These are phyloP conservation scores for Botrytis aclada DNA, from an alignment of 2,329 filamentous ascomycete genomes.

Conservation along the genomic window DNA sequence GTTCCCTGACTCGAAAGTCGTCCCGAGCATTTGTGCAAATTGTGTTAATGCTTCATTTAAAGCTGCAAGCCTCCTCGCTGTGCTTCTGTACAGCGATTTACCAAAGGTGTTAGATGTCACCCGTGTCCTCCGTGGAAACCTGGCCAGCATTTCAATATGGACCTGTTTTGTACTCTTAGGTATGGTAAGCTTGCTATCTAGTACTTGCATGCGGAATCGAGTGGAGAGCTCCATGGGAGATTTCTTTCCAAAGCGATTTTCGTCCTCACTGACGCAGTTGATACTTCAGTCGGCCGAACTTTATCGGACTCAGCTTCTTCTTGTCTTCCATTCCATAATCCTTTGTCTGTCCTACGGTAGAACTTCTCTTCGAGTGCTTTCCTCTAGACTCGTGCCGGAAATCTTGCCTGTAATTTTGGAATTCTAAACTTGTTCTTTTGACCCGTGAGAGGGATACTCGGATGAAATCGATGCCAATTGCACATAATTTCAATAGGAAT, in stretches of 20 bases:
- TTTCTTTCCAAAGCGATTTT: not conserved
- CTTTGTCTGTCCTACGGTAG: not conserved
- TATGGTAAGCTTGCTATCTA: not conserved
- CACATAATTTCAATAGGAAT: no score
- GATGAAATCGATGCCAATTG: not conserved
- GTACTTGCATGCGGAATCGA: not conserved
- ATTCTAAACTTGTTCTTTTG: not conserved
- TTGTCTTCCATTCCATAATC: not conserved
- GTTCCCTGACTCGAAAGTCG: not conserved
- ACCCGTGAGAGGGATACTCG: not conserved
- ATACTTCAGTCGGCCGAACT: not conserved
- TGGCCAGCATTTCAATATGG: not conserved
- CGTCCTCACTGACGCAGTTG: not conserved
- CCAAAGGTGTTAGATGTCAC: no score
- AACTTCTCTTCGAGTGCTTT: not conserved
- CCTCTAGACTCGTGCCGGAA: not conserved
- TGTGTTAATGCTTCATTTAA: not conserved
- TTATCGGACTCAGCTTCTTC: not conserved
- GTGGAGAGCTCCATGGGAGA: not conserved
- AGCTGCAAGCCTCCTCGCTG: not conserved
- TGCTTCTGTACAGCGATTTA: not conserved
- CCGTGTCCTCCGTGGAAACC: no score
- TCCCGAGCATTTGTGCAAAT: not conserved
- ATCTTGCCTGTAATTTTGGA: not conserved
- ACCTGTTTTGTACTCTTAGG: not conserved